These are phyloP conservation scores for Tulasnella sp. DNA, from an alignment of 768 basidiomycete species.

Conservation along the genomic window DNA sequence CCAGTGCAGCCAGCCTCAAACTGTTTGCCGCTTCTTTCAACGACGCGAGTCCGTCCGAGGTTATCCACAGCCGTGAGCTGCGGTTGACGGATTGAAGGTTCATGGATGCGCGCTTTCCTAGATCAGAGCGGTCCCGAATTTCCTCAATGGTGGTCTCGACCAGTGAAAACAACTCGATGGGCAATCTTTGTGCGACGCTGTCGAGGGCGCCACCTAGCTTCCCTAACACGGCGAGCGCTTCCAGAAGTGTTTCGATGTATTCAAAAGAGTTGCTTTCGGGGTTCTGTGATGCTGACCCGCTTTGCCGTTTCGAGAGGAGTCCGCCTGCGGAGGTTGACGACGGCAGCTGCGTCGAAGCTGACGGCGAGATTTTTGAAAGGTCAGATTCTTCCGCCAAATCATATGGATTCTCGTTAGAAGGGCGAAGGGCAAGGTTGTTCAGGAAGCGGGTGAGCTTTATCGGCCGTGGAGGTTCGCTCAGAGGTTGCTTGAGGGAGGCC, in stretches of 20 bases:
- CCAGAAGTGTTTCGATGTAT: conserved; percentile 88
- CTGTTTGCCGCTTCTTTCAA: conserved; percentile 42
- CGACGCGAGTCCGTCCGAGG: conserved; percentile 24
- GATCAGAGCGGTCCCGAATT: conserved; percentile 85
- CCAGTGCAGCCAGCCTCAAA: conserved; percentile 67
- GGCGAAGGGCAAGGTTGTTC: conserved; percentile 59
- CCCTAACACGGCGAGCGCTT: conserved; percentile 88
- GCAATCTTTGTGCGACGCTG: conserved; percentile 73
- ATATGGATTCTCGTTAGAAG: conserved; percentile 68
- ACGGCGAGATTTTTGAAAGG: conserved; percentile 19
- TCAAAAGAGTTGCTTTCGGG: conserved; percentile 91
- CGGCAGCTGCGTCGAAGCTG: background rate
- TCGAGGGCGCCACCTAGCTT: conserved; percentile 83
- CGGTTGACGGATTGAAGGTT: conserved; percentile 39
- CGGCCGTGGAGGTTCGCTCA: conserved; percentile 43
- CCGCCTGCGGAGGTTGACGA: conserved; percentile 4
- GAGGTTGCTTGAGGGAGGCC: conserved; percentile 31
- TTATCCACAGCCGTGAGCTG: conserved; percentile 52
- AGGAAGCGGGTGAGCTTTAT: conserved; percentile 62
- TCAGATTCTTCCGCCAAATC: conserved; percentile 51
- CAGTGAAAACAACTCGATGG: conserved; percentile 75
- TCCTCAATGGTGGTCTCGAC: conserved; percentile 87
- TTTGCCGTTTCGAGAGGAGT: conserved; percentile 34
- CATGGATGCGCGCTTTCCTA: conserved; percentile 41
- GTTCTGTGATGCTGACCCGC: conserved; percentile 42